Base-by-base conservation (phyloP, 2,329 filamentous ascomycete species). In the Monosporascus sp. region DNA sequence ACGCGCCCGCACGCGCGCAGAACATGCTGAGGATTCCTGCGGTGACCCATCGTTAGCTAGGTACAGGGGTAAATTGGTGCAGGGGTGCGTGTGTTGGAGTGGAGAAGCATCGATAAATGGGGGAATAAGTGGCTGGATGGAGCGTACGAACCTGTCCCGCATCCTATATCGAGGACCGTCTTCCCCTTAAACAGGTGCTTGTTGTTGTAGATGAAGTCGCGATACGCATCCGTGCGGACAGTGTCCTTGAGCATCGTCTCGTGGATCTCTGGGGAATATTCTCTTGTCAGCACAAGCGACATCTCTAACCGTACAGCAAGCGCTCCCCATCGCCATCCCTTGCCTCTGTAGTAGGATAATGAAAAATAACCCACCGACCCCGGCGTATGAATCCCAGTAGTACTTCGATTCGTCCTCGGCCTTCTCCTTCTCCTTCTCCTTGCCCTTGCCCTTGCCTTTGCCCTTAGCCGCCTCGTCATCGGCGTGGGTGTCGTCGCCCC, bases 211-310 rank as follows among this genome's bases (percentile, higher is more conserved):
- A 97, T 91, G 68, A 97, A 96, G 72, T 97, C 91, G 46, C 92
- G 85, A 72, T 97, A 97, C 3, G 90, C 87, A 64, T 96, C 89
- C 11, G 92, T 97, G 50, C 92, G 87, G 41, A 96, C 80, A 0
- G 82, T 78, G 66, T 97, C 92, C 69, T 96, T 96, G 57, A 97
- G 80, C 92, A 97, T 97, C 7, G 88, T 91, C 68, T 96, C 91
- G 69, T 97, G 92, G 52, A 97, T 97, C 53, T 91, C 89, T 88
- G 66, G n/a, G 19, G 7, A 19, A 3, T 4, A 24, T 19, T 50
- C 2, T 40, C 31, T 5, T 3, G 8, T 24, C 17, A 49, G 19
- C 24, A 52, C 31, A 20, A 22, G 31, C 3, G 31, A 11, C 11
- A 35, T 35, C 14, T 14, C 31, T 5, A 35, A 14, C 9, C 9